phyloP scores from a whole-genome alignment of 805 yeast genomes.

The Metschnikowia santaceciliae region DNA sequence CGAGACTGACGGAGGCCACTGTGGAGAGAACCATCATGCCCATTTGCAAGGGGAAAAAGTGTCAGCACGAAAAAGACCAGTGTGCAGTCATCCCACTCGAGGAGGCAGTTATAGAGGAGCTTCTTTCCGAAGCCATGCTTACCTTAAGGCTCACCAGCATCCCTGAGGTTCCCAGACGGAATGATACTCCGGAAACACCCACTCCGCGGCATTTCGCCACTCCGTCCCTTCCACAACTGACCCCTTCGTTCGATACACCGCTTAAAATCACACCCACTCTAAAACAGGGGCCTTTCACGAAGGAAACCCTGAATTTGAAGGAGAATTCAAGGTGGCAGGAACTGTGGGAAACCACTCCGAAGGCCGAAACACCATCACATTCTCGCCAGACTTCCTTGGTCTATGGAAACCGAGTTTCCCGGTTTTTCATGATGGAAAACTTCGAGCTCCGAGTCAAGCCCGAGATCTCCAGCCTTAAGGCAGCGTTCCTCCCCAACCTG shows the following conservation, averaged over 20 bases:
- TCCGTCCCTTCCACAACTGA: background rate
- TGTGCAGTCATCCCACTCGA: slow-evolving; percentile 10
- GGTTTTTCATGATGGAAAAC: slow-evolving; percentile 1
- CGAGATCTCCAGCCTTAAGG: background rate
- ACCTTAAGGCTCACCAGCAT: slow-evolving; percentile 8
- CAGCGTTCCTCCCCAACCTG: background rate
- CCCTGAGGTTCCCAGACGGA: background rate
- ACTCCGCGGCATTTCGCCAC: background rate
- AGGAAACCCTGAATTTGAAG: no score
- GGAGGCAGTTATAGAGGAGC: slow-evolving; percentile 5
- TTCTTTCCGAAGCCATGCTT: slow-evolving; percentile 13
- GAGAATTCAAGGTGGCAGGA: no score
- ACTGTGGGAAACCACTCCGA: no score
- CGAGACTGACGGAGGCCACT: background rate
- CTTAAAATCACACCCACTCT: no score
- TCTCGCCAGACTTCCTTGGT: background rate
- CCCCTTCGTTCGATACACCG: no score
- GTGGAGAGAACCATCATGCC: slow-evolving; percentile 10
- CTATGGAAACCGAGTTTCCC: slow-evolving; percentile 1
- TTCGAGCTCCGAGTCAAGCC: background rate
- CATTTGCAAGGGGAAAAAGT: slow-evolving; percentile 10
- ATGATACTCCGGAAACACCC: background rate
- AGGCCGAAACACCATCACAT: no score
- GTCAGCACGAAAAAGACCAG: slow-evolving; percentile 1
- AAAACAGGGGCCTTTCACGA: no score